Evolutionary conservation across 2,329 filamentous ascomycete species (phyloP).

Genomic region (Xenoacremonium recifei): DNA sequence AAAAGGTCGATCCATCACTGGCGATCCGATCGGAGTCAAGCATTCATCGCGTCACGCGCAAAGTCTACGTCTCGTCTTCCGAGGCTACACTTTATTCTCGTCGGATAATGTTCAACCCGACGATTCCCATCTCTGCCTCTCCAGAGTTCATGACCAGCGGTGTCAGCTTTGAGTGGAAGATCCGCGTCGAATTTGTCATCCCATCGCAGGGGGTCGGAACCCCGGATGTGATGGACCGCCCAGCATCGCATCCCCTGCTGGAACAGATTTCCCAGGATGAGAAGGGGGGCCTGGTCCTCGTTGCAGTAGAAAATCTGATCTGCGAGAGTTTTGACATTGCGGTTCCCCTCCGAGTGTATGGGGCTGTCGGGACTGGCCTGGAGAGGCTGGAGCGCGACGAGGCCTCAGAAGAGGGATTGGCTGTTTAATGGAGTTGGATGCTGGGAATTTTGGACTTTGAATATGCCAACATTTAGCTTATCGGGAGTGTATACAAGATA

Average conservation of each 20-base stretch:
- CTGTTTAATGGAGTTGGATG: constrained; percentile 29
- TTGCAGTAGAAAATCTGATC: constrained; percentile 72
- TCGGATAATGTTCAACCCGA: constrained; percentile 75
- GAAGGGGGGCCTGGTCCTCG: constrained; percentile 68
- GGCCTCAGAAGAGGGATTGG: constrained; percentile 45
- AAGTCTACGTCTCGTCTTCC: constrained; percentile 72
- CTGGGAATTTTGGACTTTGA: too few species aligned
- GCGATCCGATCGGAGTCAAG: constrained; percentile 83
- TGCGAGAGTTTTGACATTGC: constrained; percentile 91
- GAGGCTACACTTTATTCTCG: constrained; percentile 82
- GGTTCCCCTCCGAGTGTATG: constrained; percentile 81
- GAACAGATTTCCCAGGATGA: constrained; percentile 80
- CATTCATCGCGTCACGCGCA: constrained; percentile 82
- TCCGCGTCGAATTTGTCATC: constrained; percentile 91
- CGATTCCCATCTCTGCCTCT: constrained; percentile 79
- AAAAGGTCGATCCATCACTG: constrained; percentile 76
- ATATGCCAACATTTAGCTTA: too few species aligned
- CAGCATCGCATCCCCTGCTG: constrained; percentile 52
- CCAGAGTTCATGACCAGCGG: constrained; percentile 92
- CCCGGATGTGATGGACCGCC: constrained; percentile 17
- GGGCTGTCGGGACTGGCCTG: constrained; percentile 56
- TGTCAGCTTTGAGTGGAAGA: constrained; percentile 82
- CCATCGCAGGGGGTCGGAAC: constrained; percentile 47
- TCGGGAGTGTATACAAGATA: too few species aligned
- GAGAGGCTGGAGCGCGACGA: constrained; percentile 57